Conservation (phyloP, 2,329 filamentous ascomycete genomes). For the Lanzia echinophila region DNA sequence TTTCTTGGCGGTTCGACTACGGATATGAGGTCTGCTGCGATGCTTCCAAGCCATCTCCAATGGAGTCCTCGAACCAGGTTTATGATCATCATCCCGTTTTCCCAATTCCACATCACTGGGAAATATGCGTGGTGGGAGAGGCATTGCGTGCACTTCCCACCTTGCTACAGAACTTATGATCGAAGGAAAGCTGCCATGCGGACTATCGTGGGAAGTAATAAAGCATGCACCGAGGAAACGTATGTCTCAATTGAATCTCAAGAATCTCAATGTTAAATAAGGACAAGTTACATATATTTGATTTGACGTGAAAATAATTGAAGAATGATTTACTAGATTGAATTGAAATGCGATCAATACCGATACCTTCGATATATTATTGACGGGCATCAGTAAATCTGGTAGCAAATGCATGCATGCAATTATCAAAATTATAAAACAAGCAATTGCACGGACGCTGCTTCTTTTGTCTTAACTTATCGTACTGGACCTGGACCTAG, state of each 20-base stretch:
- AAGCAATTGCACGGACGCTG: too few relatives aligned
- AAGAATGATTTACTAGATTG: too few relatives aligned
- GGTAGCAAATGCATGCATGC: too few relatives aligned
- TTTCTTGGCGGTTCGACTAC: constrained; percentile 43
- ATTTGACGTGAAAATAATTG: too few relatives aligned
- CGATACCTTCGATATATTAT: too few relatives aligned
- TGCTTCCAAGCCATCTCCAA: constrained; percentile 29
- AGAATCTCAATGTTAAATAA: not conserved
- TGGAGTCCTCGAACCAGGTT: constrained; percentile 29
- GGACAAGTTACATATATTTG: not conserved
- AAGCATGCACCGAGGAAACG: not conserved
- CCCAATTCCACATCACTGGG: constrained; percentile 55
- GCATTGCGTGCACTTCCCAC: constrained; percentile 31
- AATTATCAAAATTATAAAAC: too few relatives aligned
- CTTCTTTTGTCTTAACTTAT: too few relatives aligned
- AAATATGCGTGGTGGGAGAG: constrained; percentile 36
- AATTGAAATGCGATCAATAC: too few relatives aligned
- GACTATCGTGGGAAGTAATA: not conserved
- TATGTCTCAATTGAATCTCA: not conserved
- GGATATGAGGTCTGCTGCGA: constrained; percentile 38
- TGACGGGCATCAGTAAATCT: too few relatives aligned
- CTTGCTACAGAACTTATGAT: constrained; percentile 22
- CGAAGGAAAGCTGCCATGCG: constrained; percentile 19
- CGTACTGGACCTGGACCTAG: too few relatives aligned
- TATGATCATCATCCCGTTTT: constrained; percentile 59